These are phyloP conservation scores for Prunella vulgaris DNA, from an alignment of 257 asterid genomes.

Conservation along the genomic window DNA sequence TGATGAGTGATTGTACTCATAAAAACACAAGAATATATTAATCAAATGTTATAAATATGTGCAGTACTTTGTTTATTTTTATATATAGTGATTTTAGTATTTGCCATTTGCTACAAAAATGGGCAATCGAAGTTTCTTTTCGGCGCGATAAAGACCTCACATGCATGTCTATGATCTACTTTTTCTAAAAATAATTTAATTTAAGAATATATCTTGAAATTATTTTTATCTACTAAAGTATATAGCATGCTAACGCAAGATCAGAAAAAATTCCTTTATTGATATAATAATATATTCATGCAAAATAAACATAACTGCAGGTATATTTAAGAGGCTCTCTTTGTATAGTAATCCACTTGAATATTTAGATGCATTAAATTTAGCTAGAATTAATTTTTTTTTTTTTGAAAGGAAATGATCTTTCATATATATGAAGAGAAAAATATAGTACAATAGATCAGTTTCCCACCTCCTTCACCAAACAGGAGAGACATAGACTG, in stretches of 20 bases:
- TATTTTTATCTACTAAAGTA: not conserved
- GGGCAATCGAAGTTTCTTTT: not conserved
- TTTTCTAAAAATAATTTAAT: not conserved
- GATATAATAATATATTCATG: not conserved
- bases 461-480: no score
- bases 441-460: no score
- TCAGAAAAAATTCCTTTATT: not conserved
- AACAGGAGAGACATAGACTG: no score
- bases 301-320: slow-evolving; percentile 24
- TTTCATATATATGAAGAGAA: no score
- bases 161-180: no score
- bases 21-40: not conserved
- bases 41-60: not conserved
- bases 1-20: no score
- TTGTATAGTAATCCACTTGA: not conserved
- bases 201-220: not conserved
- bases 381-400: not conserved
- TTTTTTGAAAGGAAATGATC: no score
- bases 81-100: not conserved
- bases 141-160: not conserved
- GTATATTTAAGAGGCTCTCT: slow-evolving; percentile 11
- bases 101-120: not conserved
- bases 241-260: not conserved
- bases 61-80: not conserved
- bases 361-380: slow-evolving; percentile 17